phyloP scores from a whole-genome alignment of 129 eudicot species.

The Tagetes erecta region DNA sequence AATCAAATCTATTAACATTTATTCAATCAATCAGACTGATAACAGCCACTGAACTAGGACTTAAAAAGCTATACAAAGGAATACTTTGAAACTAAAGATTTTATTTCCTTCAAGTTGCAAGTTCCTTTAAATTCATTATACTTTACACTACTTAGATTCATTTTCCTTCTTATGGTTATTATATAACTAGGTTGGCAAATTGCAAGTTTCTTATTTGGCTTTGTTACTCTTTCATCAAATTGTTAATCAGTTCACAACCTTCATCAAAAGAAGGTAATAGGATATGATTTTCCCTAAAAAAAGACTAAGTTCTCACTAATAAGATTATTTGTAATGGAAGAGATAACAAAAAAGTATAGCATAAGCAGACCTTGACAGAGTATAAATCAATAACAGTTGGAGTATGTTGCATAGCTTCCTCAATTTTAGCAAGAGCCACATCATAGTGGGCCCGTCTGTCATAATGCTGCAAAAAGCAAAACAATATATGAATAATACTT shows the following conservation, averaged over 20 bases:
- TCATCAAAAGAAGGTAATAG: not conserved
- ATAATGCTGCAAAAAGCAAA: constrained; percentile 69
- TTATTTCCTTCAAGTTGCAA: not conserved
- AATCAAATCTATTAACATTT: not conserved
- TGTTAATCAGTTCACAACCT: not conserved
- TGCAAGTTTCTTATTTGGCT: constrained; percentile 1
- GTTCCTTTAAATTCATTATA: not conserved
- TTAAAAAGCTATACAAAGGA: not conserved
- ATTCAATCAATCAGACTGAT: not conserved
- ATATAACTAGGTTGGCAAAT: not conserved
- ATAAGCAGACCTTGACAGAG: constrained; percentile 66
- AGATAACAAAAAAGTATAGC: not conserved
- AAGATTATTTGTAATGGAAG: not conserved
- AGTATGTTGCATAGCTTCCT: constrained; percentile 86
- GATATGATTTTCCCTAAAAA: not conserved
- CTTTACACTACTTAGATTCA: not conserved
- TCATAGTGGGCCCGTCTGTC: constrained; percentile 78
- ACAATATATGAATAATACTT: constrained; percentile 10
- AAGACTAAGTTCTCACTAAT: not conserved
- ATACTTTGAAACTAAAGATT: not conserved
- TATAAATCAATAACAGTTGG: constrained; percentile 95
- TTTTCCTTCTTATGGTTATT: not conserved
- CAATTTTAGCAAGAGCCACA: constrained; percentile 72
- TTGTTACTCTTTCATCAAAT: not conserved
- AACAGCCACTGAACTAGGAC: not conserved